Percentiles rank a stretch among this genome's conserved stretches.
phyloP scores from a whole-genome alignment of 2,329 filamentous ascomycete species.

The Neofusicoccum ribis region DNA sequence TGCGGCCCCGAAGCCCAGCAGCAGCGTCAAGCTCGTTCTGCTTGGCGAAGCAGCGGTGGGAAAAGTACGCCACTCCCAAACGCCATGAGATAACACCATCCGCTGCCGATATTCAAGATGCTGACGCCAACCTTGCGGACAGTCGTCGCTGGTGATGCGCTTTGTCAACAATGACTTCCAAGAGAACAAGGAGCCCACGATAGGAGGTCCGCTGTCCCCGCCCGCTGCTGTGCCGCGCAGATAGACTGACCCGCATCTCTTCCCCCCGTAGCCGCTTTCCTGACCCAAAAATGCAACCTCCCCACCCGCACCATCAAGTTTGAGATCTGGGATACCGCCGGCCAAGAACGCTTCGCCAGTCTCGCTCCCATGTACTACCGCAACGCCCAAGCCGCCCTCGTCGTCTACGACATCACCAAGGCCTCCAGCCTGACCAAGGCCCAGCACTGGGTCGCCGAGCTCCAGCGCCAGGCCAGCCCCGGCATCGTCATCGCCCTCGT shows the following conservation, averaged over 20 bases:
- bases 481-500: constrained; percentile 97
- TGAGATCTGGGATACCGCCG: constrained; percentile 94
- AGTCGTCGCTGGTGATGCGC: constrained; percentile 96
- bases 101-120: constrained; percentile 17
- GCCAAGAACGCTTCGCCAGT: constrained; percentile 95
- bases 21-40: constrained; percentile 98
- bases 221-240: background rate
- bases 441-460: constrained; percentile 97
- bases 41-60: constrained; percentile 96
- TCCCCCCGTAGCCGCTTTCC: constrained; percentile 73
- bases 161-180: constrained; percentile 99
- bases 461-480: constrained; percentile 92
- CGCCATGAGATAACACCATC: constrained; percentile 6
- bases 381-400: constrained; percentile 94
- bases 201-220: constrained; percentile 70
- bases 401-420: constrained; percentile 98
- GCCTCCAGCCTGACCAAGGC: constrained; percentile 93
- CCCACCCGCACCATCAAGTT: constrained; percentile 74
- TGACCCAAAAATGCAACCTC: constrained; percentile 98
- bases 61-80: constrained; percentile 66
- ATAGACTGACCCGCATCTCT: background rate
- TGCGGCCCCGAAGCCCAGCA: constrained; percentile 85
- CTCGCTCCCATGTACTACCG: constrained; percentile 99
- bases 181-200: constrained; percentile 99
- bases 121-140: constrained; percentile 19